Conservation (phyloP, 2,329 filamentous ascomycete genomes). For the Fonsecaea nubica region DNA sequence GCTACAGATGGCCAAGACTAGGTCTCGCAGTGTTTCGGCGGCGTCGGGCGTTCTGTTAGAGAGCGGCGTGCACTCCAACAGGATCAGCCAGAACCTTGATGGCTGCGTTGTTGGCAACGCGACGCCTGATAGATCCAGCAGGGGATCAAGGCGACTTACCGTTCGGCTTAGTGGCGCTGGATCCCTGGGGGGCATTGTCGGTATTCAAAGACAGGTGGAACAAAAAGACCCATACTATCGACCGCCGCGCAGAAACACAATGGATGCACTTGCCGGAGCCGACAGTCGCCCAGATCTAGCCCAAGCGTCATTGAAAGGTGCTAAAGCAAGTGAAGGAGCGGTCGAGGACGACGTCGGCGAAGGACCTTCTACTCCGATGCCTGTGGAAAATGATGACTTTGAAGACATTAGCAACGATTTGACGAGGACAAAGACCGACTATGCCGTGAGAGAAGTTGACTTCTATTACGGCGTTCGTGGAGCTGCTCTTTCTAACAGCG, state of each 20-base stretch:
- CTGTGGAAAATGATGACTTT: conserved; percentile 47
- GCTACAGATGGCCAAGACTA: conserved; percentile 59
- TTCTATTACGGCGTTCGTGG: conserved; percentile 96
- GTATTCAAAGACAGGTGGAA: conserved; percentile 57
- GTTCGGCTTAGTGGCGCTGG: conserved; percentile 53
- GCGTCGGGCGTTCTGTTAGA: conserved; percentile 68
- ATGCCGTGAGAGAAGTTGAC: conserved; percentile 87
- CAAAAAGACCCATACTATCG: conserved; percentile 83
- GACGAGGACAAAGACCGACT: conserved; percentile 65
- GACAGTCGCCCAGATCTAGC: conserved; percentile 51
- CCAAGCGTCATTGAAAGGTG: conserved; percentile 51
- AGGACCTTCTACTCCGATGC: conserved; percentile 42
- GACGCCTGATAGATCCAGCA: conserved; percentile 73
- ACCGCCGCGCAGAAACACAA: conserved; percentile 73
- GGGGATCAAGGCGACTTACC: conserved; percentile 70
- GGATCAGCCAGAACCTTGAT: conserved; percentile 61
- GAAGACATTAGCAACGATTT: conserved; percentile 52
- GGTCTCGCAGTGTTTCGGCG: conserved; percentile 65
- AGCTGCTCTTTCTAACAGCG: conserved; percentile 77
- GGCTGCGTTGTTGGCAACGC: conserved; percentile 55
- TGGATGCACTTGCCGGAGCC: conserved; percentile 56
- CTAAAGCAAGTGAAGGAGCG: conserved; percentile 50
- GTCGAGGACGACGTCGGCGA: conserved; percentile 51
- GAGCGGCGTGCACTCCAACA: conserved; percentile 53
- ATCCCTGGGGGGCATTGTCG: conserved; percentile 53